Evolutionary conservation across 805 yeast species (phyloP), one percentile per base, ranked within the genome.

Genomic region (Schizosaccharomyces japonicus): DNA sequence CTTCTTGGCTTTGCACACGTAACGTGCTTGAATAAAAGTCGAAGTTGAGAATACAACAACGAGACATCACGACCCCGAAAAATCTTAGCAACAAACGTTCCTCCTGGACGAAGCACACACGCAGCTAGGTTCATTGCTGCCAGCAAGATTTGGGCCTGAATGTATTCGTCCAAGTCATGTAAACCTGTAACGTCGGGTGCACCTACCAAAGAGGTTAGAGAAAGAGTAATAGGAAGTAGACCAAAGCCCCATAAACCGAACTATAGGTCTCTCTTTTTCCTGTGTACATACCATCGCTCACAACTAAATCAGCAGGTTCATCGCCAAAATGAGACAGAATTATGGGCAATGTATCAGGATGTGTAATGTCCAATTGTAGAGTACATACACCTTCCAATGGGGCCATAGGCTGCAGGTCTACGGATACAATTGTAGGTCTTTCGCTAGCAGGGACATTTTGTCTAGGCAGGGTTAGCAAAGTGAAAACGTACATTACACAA

Each of bases 101-200:
- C 98, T 32, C 94, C 94, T 11, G 82, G 79, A 57, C 81, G 75
- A 51, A 90, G 68, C 17, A 90, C 68, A 58, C 94, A 83, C 1
- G 95, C 80, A 2, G 96, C 85, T 49, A 90, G 66, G 56, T 84
- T 94, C 49, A 90, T 65, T 1, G 98, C 98, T 34, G 95, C 78
- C 55, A 85, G 66, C 47, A 90, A 80, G 49, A 90, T 66, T 59
- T 90, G 96, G 2, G 94, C 95, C 64, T 90, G 98, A 50, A 90
- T 80, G 59, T 87, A 90, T 61, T 90, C 98, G 60, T 90, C 98
- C 50, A 90, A 66, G 62, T 90, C 98, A 59, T 90, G 98, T 47
- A 90, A 63, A 0, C 98, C 98, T 0, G 98, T 90, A 21, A 90
- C 98, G 63, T 90, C 98, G 1, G 98, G 98, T 0, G 98, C 98